Evolutionary conservation across 371 early-diverging fungal species (phyloP).

Genomic region (Entomophthora muscae): DNA sequence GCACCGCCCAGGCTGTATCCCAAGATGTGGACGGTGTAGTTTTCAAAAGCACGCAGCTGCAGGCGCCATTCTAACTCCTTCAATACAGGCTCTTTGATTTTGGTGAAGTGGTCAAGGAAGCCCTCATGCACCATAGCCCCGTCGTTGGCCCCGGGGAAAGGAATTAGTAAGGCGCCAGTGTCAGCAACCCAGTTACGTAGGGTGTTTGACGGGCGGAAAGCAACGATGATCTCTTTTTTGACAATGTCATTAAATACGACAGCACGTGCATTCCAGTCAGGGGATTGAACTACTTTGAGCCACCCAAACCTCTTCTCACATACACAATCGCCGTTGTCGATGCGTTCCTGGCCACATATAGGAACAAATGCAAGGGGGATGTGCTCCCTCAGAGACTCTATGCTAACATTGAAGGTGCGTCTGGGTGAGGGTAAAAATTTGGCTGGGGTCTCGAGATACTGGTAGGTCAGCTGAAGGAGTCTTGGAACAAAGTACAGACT

Average conservation of each 20-base stretch:
- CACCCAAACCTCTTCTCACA: background rate
- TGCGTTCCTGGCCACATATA: background rate
- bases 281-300: background rate
- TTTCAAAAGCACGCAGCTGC: background rate
- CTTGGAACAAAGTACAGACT: no score
- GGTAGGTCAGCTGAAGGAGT: no score
- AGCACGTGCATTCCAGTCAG: background rate
- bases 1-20: background rate
- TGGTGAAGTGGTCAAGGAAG: background rate
- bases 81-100: background rate
- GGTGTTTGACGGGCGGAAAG: background rate
- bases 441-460: no score
- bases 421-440: no score
- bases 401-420: no score
- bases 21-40: background rate
- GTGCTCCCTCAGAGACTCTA: no score
- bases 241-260: background rate
- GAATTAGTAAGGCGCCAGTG: background rate
- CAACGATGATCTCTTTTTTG: background rate
- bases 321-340: background rate
- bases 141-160: background rate
- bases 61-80: no score
- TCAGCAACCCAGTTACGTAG: background rate
- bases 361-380: no score
- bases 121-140: background rate